Conservation (phyloP, 225 moss, liverwort and hornwort genomes). For the Bryoerythrophyllum caledonicum region DNA sequence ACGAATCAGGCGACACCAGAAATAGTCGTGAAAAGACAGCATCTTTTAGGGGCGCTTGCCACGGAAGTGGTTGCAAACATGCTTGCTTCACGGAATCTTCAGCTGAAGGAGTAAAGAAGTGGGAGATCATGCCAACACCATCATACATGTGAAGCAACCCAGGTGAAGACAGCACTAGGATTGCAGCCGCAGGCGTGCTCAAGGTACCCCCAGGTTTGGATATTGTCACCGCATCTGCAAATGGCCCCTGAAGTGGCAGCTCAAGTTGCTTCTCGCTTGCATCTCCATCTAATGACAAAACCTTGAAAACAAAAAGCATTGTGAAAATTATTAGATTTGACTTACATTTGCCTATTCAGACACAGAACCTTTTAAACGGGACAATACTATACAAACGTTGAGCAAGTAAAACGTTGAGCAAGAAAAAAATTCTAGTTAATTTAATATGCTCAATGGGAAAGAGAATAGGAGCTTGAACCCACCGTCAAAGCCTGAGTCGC, state of each 20-base stretch:
- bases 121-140: conserved; percentile 67
- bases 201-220: conserved; percentile 67
- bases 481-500: conserved; percentile 82
- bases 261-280: conserved; percentile 64
- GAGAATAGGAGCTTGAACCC: conserved; percentile 32
- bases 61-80: conserved; percentile 72
- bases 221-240: conserved; percentile 79
- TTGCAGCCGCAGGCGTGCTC: conserved; percentile 68
- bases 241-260: conserved; percentile 73
- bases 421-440: not conserved
- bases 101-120: conserved; percentile 57
- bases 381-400: not conserved
- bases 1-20: conserved; percentile 59
- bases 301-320: conserved; percentile 34
- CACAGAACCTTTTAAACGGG: not conserved
- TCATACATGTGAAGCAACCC: conserved; percentile 91
- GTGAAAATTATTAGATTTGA: conserved; percentile 10
- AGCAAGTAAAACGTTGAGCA: conserved; percentile 2
- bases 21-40: conserved; percentile 72
- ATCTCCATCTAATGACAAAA: conserved; percentile 67
- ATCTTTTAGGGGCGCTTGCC: conserved; percentile 74
- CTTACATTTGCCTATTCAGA: not conserved
- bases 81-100: conserved; percentile 66
- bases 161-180: conserved; percentile 79
- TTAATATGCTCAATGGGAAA: not conserved